These are phyloP conservation scores for Leptographium radiaticola DNA, from an alignment of 2,329 filamentous ascomycete genomes.

Conservation along the genomic window DNA sequence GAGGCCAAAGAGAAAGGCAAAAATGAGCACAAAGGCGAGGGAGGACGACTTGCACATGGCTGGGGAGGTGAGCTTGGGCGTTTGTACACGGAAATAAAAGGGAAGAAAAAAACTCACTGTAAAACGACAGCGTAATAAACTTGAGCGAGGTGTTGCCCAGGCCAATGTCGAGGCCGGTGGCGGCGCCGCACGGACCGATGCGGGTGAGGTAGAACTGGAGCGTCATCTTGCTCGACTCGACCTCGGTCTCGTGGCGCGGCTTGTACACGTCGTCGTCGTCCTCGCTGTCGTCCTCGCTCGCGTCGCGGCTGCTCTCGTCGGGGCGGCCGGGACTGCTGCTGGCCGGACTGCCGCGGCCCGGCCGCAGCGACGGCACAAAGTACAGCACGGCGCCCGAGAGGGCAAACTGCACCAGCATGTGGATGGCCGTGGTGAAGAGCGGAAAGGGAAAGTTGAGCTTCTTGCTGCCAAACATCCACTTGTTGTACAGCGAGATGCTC, in stretches of 20 bases:
- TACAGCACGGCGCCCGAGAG: slow-evolving; percentile 68
- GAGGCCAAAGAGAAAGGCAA: slow-evolving; percentile 86
- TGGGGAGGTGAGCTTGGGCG: slow-evolving; percentile 16
- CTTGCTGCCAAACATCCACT: slow-evolving; percentile 94
- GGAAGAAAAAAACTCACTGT: slow-evolving; percentile 44
- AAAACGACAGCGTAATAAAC: slow-evolving; percentile 94
- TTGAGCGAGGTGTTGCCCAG: slow-evolving; percentile 91
- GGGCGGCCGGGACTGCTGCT: slow-evolving; percentile 29
- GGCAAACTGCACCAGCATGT: slow-evolving; percentile 90
- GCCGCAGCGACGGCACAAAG: slow-evolving; percentile 70
- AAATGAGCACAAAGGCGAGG: slow-evolving; percentile 85
- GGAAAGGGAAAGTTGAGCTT: slow-evolving; percentile 87
- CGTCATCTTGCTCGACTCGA: slow-evolving; percentile 52
- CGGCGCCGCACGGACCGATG: slow-evolving; percentile 80
- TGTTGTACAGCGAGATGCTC: slow-evolving; percentile 94
- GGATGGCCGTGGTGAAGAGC: slow-evolving; percentile 84
- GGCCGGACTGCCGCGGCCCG: slow-evolving; percentile 26
- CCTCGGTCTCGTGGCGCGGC: slow-evolving; percentile 28
- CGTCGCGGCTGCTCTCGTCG: slow-evolving; percentile 45
- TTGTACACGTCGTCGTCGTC: slow-evolving; percentile 32
- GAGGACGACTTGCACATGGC: slow-evolving; percentile 98
- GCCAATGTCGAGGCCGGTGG: slow-evolving; percentile 91
- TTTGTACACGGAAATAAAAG: too few species aligned
- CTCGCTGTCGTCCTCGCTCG: not conserved
- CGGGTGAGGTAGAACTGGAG: slow-evolving; percentile 84